Conservation (phyloP, 2,329 filamentous ascomycete species). For the Penicillium italicum region DNA sequence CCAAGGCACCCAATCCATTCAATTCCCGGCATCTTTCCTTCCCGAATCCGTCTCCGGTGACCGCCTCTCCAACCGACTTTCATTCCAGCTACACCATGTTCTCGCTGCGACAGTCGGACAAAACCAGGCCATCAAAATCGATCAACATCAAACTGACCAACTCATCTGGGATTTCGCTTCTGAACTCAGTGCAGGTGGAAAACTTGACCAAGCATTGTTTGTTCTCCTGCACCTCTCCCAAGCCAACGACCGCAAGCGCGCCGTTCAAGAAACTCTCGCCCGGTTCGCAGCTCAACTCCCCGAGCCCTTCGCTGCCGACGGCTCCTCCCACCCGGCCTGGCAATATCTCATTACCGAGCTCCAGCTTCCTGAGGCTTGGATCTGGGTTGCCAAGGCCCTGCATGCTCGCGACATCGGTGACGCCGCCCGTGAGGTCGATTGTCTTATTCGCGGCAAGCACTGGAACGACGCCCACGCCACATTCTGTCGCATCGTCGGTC, state of each 20-base stretch:
- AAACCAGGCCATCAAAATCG: constrained; percentile 52
- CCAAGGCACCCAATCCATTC: constrained; percentile 32
- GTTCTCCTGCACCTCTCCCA: constrained; percentile 73
- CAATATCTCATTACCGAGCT: constrained; percentile 60
- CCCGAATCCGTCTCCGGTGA: constrained; percentile 74
- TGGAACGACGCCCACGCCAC: constrained; percentile 80
- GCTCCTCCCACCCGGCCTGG: constrained; percentile 48
- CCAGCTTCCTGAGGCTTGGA: constrained; percentile 70
- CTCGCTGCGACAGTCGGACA: constrained; percentile 47
- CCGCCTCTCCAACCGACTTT: constrained; percentile 69
- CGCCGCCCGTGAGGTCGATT: constrained; percentile 68
- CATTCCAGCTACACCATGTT: constrained; percentile 78
- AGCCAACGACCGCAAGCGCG: constrained; percentile 58
- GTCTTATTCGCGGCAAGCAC: constrained; percentile 72
- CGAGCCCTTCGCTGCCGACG: constrained; percentile 53
- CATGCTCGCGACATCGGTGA: constrained; percentile 72
- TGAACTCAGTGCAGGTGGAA: constrained; percentile 52
- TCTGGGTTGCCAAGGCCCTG: constrained; percentile 82
- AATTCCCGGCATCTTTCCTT: constrained; percentile 66
- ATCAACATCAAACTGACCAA: constrained; percentile 61
- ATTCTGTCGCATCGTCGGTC: constrained; percentile 75
- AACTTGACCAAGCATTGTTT: constrained; percentile 70
- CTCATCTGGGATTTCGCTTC: constrained; percentile 61
- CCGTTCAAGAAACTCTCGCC: constrained; percentile 69
- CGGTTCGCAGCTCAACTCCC: constrained; percentile 65